phyloP scores from a whole-genome alignment of 139 green algal species.

The Diplosphaera chodatii region DNA sequence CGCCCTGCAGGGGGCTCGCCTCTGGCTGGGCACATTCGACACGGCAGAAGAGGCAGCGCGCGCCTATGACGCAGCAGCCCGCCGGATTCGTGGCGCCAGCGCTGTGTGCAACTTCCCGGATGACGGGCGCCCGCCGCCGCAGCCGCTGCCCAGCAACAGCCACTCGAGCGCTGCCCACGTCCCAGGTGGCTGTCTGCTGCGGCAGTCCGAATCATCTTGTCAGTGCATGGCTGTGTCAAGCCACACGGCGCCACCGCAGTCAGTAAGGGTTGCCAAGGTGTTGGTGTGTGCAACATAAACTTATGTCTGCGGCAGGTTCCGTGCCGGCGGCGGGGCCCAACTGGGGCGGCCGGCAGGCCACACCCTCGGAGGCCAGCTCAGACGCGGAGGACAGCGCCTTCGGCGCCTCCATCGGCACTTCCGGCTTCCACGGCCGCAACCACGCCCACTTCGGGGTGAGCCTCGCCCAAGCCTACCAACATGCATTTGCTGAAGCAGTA shows the following conservation, averaged over 20 bases:
- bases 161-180: neutral
- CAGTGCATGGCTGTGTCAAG: too few species aligned
- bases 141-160: neutral
- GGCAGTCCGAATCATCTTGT: too few species aligned
- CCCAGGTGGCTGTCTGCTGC: neutral
- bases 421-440: neutral
- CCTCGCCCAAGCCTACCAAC: neutral
- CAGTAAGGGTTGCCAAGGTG: too few species aligned
- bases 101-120: slow-evolving; percentile 74
- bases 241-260: too few species aligned
- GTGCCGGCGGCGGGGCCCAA: neutral
- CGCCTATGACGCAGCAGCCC: slow-evolving; percentile 77
- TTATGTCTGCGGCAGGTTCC: too few species aligned
- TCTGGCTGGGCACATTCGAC: slow-evolving; percentile 89
- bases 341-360: neutral
- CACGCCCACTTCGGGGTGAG: neutral
- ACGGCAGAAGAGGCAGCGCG: slow-evolving; percentile 71
- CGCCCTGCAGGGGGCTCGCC: slow-evolving; percentile 33
- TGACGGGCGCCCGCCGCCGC: neutral
- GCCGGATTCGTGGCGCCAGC: slow-evolving; percentile 64
- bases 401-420: neutral
- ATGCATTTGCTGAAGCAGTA: neutral
- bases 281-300: too few species aligned
- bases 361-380: neutral
- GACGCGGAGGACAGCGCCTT: neutral